Percentiles rank a stretch among this genome's conserved stretches.
These are phyloP conservation scores for Fusarium verrucosum DNA, from an alignment of 2,329 filamentous ascomycete species.

Conservation along the genomic window DNA sequence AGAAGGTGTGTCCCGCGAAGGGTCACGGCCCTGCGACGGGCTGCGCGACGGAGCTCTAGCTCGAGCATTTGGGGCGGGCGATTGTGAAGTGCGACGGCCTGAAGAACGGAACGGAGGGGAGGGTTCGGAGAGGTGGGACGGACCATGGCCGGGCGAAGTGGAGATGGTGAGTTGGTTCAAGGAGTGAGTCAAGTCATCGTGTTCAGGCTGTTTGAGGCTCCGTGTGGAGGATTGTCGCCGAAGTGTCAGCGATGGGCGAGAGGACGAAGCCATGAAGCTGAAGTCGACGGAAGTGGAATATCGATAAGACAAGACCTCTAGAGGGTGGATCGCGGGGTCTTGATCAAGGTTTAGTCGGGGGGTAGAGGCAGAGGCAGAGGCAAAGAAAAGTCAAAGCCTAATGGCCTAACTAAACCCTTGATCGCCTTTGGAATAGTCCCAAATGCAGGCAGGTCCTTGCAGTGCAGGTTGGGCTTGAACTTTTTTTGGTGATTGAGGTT, in stretches of 20 bases:
- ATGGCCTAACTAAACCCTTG: conserved; percentile 26
- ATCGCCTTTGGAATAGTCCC: conserved; percentile 32
- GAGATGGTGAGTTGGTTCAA: conserved; percentile 58
- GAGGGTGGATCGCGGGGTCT: conserved; percentile 15
- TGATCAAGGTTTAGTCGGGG: background rate
- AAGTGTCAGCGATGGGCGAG: conserved; percentile 44
- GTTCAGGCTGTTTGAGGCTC: conserved; percentile 37
- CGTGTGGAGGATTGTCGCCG: conserved; percentile 50
- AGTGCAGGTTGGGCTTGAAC: conserved; percentile 8
- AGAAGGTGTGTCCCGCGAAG: conserved; percentile 59
- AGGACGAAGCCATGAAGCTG: conserved; percentile 45
- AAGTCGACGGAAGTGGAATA: conserved; percentile 24
- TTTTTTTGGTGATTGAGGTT: conserved; percentile 26
- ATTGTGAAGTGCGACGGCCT: conserved; percentile 45
- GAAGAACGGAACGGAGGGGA: conserved; percentile 54
- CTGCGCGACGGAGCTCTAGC: conserved; percentile 53
- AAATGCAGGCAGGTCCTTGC: background rate
- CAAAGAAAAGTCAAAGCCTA: conserved; percentile 19
- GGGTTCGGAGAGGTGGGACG: conserved; percentile 51
- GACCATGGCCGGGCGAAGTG: conserved; percentile 43
- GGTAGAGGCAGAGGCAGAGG: too few species aligned
- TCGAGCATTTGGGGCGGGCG: conserved; percentile 38
- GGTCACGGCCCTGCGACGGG: conserved; percentile 55
- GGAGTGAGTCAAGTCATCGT: conserved; percentile 53
- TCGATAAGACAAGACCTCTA: background rate